A percentile compares a stretch with the other conserved stretches of the same genome.
Conservation (phyloP, 164 flowering plant genomes). For the Litsea cubeba region DNA sequence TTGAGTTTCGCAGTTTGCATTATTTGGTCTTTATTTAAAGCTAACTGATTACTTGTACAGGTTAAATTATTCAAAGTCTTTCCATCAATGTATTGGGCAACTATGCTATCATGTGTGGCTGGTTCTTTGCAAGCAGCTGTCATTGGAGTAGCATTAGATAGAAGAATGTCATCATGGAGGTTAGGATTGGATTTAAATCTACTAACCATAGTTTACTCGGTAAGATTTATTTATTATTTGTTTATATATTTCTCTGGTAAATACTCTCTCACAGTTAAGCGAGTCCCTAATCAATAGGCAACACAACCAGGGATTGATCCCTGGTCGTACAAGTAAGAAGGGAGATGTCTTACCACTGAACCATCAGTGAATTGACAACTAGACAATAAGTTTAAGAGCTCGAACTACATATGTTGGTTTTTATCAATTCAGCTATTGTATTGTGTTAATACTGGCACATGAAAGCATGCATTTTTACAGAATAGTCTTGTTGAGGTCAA, state of each 20-base stretch:
- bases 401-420: no score
- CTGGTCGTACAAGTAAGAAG: no score
- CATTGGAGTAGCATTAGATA: slow-evolving; percentile 39
- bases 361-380: no score
- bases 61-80: slow-evolving; percentile 39
- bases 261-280: no score
- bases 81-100: slow-evolving; percentile 39
- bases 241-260: no score
- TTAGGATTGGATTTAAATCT: slow-evolving; percentile 43
- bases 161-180: slow-evolving; percentile 30
- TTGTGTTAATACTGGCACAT: neutral
- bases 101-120: slow-evolving; percentile 40
- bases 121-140: slow-evolving; percentile 35
- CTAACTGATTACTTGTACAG: slow-evolving; percentile 19
- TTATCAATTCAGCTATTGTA: neutral
- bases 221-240: slow-evolving; percentile 13
- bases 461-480: neutral
- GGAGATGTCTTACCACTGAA: no score
- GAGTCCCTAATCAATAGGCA: no score
- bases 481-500: no score
- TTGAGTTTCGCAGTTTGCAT: neutral
- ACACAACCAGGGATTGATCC: no score
- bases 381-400: neutral
- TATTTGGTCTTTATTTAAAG: neutral
- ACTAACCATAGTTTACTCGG: slow-evolving; percentile 52